Conservation (phyloP, 2,329 filamentous ascomycete species). For the Cladosporium sp. region DNA sequence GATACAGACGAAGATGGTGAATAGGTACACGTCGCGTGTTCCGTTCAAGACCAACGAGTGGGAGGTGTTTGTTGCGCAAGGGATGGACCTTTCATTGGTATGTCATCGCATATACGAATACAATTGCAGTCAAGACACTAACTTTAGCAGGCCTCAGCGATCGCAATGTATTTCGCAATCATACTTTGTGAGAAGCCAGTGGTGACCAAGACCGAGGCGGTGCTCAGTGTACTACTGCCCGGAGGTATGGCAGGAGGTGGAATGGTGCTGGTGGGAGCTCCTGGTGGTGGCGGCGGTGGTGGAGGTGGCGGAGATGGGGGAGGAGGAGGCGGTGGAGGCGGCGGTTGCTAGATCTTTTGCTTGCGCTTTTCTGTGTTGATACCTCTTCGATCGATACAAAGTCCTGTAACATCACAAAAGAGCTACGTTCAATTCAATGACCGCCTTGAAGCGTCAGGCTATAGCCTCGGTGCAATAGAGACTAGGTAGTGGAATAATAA, state of each 20-base stretch:
- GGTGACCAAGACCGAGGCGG: slow-evolving; percentile 12
- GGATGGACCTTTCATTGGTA: slow-evolving; percentile 5
- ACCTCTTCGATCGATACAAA: neutral
- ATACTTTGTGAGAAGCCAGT: slow-evolving; percentile 13
- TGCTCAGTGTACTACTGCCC: neutral
- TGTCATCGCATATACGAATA: neutral
- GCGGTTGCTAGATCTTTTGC: neutral
- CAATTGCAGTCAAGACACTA: neutral
- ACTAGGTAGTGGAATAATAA: no score
- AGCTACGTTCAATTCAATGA: neutral
- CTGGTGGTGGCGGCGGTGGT: slow-evolving; percentile 1
- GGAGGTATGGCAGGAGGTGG: neutral
- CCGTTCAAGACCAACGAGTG: slow-evolving; percentile 18
- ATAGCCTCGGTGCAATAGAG: no score
- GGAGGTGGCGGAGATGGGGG: neutral
- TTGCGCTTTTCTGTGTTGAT: neutral
- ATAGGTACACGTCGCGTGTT: slow-evolving; percentile 2
- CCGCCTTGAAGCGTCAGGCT: no score
- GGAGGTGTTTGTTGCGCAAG: slow-evolving; percentile 12
- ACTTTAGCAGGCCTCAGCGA: neutral
- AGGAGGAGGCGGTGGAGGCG: neutral
- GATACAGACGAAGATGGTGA: slow-evolving; percentile 12
- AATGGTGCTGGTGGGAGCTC: neutral
- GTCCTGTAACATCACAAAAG: neutral
- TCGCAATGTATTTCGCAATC: slow-evolving; percentile 11